Evolutionary conservation across 208 protist species (phyloP).

Genomic region (Leishmania martiniquensis): DNA sequence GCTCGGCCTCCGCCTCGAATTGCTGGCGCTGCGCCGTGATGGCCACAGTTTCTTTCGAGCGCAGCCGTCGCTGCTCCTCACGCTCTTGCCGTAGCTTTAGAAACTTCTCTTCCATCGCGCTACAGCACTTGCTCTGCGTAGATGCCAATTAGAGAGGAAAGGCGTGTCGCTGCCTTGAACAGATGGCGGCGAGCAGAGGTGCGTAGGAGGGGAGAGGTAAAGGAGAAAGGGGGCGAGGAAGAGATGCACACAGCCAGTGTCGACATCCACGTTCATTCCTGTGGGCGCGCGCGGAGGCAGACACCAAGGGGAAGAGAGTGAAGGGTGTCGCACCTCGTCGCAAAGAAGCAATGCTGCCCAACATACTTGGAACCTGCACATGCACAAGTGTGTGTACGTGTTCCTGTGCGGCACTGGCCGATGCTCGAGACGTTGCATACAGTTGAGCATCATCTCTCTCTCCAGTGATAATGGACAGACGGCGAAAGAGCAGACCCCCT

Average conservation of each 20-base stretch:
- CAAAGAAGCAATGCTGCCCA: neutral
- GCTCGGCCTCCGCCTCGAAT: slow-evolving; percentile 58
- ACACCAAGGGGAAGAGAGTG: neutral
- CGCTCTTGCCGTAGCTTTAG: slow-evolving; percentile 72
- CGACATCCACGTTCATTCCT: neutral
- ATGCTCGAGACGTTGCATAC: neutral
- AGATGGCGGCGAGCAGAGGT: neutral
- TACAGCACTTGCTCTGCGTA: neutral
- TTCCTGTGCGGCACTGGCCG: neutral
- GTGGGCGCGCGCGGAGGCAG: neutral
- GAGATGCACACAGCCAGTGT: neutral
- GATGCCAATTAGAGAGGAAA: neutral
- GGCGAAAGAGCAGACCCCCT: neutral
- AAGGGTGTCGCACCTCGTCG: neutral
- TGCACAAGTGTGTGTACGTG: neutral
- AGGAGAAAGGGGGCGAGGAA: neutral
- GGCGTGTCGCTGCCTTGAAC: neutral
- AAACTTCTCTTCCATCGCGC: slow-evolving; percentile 69
- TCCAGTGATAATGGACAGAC: neutral
- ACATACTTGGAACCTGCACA: neutral
- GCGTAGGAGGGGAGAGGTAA: neutral
- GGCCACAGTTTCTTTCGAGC: slow-evolving; percentile 37
- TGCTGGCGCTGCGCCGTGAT: slow-evolving; percentile 49
- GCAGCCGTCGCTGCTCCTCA: slow-evolving; percentile 53
- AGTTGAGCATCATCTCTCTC: neutral